phyloP scores from a whole-genome alignment of 768 basidiomycete species.

The Leccinum subtestaceum region DNA sequence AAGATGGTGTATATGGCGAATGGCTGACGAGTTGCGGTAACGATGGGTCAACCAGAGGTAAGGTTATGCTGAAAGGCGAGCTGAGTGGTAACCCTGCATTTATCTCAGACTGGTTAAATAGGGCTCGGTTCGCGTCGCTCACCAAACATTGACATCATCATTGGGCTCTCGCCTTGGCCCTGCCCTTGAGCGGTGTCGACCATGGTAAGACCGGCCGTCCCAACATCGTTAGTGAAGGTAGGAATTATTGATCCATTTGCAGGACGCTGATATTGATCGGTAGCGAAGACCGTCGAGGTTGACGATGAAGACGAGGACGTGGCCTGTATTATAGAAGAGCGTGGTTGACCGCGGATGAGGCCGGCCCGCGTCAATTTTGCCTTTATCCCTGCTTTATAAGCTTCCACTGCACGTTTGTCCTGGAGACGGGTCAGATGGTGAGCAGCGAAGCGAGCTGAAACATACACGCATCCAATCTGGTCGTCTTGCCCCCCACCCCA shows the following conservation, averaged over 20 bases:
- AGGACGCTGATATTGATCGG: slow-evolving; percentile 27
- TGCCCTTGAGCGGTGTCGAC: slow-evolving; percentile 18
- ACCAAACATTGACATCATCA: slow-evolving; percentile 31
- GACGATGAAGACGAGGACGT: slow-evolving; percentile 23
- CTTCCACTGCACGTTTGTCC: slow-evolving; percentile 82
- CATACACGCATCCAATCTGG: slow-evolving; percentile 89
- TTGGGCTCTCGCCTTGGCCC: slow-evolving; percentile 24
- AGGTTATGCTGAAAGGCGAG: slow-evolving; percentile 30
- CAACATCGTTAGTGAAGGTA: slow-evolving; percentile 21
- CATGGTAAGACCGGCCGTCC: slow-evolving; percentile 21
- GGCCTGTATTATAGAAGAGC: slow-evolving; percentile 49
- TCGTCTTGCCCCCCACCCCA: slow-evolving; percentile 81
- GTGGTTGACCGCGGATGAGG: slow-evolving; percentile 80
- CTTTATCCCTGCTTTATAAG: slow-evolving; percentile 83
- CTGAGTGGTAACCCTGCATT: slow-evolving; percentile 24
- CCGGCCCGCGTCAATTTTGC: slow-evolving; percentile 73
- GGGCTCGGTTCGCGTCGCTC: background rate
- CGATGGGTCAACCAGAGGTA: slow-evolving; percentile 29
- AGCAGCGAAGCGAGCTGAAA: slow-evolving; percentile 12
- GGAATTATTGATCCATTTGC: slow-evolving; percentile 20
- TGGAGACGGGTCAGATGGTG: slow-evolving; percentile 32
- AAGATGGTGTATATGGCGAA: slow-evolving; percentile 35
- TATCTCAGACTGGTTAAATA: slow-evolving; percentile 12
- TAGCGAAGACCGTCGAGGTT: slow-evolving; percentile 35
- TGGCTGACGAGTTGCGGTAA: slow-evolving; percentile 30